Percentiles rank a stretch among this genome's conserved stretches.
These are phyloP conservation scores for Clitopilus hobsonii DNA, from an alignment of 768 basidiomycete species.

Conservation along the genomic window DNA sequence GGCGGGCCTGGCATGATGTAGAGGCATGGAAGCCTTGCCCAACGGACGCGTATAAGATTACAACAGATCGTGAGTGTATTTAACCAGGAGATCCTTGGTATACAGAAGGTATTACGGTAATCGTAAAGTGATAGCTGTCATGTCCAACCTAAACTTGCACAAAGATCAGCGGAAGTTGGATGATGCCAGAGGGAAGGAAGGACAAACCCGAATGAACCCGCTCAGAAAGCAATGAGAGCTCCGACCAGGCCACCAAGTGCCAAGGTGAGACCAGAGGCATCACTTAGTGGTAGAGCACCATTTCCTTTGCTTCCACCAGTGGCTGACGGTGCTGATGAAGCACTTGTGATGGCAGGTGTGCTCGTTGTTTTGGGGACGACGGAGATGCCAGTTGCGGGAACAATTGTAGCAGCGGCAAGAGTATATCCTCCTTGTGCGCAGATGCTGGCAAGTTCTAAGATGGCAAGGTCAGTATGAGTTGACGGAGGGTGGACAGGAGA, in stretches of 20 bases:
- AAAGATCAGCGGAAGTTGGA: too few relatives aligned
- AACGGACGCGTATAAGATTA: too few relatives aligned
- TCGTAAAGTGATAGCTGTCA: too few relatives aligned
- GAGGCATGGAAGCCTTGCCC: too few relatives aligned
- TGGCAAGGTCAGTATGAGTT: not conserved
- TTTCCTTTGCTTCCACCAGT: not conserved
- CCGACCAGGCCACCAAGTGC: not conserved
- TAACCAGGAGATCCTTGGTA: too few relatives aligned
- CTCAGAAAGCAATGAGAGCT: not conserved
- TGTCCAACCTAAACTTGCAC: too few relatives aligned
- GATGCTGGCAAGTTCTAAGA: not conserved
- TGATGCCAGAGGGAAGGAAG: too few relatives aligned
- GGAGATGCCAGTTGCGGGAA: not conserved
- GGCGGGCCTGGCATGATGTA: too few relatives aligned
- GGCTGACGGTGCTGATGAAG: not conserved
- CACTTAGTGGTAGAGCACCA: not conserved
- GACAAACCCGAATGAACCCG: too few relatives aligned
- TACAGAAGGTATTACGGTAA: too few relatives aligned
- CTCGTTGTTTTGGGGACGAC: not conserved
- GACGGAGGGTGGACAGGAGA: not conserved
- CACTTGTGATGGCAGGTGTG: not conserved
- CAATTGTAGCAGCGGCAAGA: not conserved
- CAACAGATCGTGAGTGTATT: too few relatives aligned
- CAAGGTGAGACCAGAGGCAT: not conserved
- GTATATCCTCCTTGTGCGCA: not conserved